Conservation (phyloP, 805 yeast genomes). For the Pachysolen tannophilus region DNA sequence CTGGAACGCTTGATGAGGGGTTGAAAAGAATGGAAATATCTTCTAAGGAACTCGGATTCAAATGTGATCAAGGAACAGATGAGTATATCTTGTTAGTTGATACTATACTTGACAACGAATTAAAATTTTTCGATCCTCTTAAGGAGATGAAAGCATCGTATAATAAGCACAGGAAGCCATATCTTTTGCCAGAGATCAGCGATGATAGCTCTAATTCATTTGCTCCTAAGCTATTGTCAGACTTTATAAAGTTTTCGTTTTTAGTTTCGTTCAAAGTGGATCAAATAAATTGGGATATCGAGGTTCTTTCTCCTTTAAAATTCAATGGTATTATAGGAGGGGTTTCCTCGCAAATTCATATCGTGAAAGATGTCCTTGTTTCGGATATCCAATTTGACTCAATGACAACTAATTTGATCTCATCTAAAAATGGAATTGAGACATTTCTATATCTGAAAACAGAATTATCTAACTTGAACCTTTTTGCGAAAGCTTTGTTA, state of each 20-base stretch:
- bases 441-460: constrained; percentile 5
- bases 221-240: background rate
- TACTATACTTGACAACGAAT: constrained; percentile 16
- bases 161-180: background rate
- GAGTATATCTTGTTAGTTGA: constrained; percentile 15
- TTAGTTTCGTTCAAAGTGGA: background rate
- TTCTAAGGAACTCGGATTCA: constrained; percentile 11
- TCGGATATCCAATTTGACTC: constrained; percentile 1
- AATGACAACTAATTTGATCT: constrained; percentile 1
- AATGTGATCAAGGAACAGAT: constrained; percentile 15
- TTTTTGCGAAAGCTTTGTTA: background rate
- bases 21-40: constrained; percentile 14
- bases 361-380: constrained; percentile 5
- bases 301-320: constrained; percentile 7
- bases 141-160: no score
- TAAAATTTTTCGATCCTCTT: constrained; percentile 14
- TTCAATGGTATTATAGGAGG: constrained; percentile 6
- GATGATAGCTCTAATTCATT: background rate
- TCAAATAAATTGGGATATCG: constrained; percentile 7
- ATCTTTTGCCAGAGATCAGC: background rate
- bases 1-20: constrained; percentile 16
- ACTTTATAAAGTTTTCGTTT: constrained; percentile 1
- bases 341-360: constrained; percentile 1
- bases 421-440: constrained; percentile 2
- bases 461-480: constrained; percentile 3